Conservation (phyloP, 257 asterid genomes). For the Linaria vulgaris region DNA sequence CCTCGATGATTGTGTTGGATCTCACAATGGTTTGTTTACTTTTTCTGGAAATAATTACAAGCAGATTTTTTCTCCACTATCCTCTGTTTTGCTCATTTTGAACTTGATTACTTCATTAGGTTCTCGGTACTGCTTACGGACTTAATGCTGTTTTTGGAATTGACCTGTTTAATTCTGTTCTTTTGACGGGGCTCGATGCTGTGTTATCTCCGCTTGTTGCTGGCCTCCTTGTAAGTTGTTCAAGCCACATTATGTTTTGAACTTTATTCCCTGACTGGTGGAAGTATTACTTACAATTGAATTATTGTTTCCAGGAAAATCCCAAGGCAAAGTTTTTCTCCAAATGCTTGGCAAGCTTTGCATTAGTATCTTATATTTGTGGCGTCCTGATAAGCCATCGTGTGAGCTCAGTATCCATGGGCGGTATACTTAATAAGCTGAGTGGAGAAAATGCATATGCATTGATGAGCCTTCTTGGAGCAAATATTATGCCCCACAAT, state of each 20-base stretch:
- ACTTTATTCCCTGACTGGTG: constrained; percentile 16
- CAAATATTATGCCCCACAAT: constrained; percentile 92
- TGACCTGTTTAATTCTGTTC: constrained; percentile 70
- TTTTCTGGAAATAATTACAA: constrained; percentile 14
- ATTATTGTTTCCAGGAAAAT: constrained; percentile 50
- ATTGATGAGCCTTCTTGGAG: constrained; percentile 93
- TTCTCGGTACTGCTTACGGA: constrained; percentile 93
- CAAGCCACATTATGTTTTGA: constrained; percentile 1
- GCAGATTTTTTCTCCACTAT: constrained; percentile 6
- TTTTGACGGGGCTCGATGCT: constrained; percentile 73
- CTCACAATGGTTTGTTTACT: constrained; percentile 73
- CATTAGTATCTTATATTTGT: constrained; percentile 53
- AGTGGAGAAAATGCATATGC: constrained; percentile 83
- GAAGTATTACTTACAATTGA: constrained; percentile 4
- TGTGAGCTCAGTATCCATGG: constrained; percentile 53
- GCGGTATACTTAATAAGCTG: constrained; percentile 61
- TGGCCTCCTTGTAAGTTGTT: constrained; percentile 56
- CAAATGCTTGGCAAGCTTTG: constrained; percentile 51
- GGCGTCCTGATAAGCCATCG: constrained; percentile 70
- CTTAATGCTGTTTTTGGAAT: constrained; percentile 81
- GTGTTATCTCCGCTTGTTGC: constrained; percentile 70
- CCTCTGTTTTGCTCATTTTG: constrained; percentile 21
- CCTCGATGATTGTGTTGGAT: constrained; percentile 75
- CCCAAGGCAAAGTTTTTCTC: constrained; percentile 60
- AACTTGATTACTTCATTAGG: constrained; percentile 52